Conservation (phyloP, 768 basidiomycete species). For the Boletus reticuloceps region DNA sequence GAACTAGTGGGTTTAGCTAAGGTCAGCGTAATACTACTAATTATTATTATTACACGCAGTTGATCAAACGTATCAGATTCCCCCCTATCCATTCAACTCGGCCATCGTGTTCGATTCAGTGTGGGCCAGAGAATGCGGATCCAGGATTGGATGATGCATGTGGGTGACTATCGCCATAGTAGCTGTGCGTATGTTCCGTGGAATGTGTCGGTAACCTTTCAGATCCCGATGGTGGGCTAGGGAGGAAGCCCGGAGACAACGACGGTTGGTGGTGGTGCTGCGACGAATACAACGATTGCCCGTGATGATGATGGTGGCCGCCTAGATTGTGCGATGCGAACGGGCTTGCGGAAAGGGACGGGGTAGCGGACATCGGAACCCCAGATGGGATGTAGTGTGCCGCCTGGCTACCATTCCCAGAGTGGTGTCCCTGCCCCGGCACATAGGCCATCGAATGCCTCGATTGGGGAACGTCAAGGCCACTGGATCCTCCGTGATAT, state of each 20-base stretch:
- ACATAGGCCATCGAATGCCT: constrained; percentile 39
- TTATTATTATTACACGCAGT: constrained; percentile 32
- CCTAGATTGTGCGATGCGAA: constrained; percentile 28
- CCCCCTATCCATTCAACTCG: constrained; percentile 15
- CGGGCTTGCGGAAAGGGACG: constrained; percentile 44
- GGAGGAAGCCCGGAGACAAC: constrained; percentile 27
- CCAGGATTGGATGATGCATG: constrained; percentile 28
- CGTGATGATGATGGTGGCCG: constrained; percentile 27
- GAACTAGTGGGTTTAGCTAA: constrained; percentile 31
- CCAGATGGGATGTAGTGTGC: constrained; percentile 33
- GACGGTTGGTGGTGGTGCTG: constrained; percentile 30
- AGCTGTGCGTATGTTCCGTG: constrained; percentile 28
- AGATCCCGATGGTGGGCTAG: constrained; percentile 29
- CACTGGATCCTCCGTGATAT: constrained; percentile 22
- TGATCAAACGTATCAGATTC: constrained; percentile 15
- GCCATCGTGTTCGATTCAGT: constrained; percentile 16
- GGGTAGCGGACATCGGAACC: constrained; percentile 52
- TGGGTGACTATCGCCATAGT: constrained; percentile 30
- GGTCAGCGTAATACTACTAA: constrained; percentile 35
- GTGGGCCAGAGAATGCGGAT: constrained; percentile 29
- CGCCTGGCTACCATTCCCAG: constrained; percentile 32
- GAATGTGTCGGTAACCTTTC: constrained; percentile 28
- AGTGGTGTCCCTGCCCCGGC: constrained; percentile 42
- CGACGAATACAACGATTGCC: constrained; percentile 30
- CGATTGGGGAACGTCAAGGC: constrained; percentile 30